Conservation (phyloP, 768 basidiomycete species). For the Tephrocybe sp. region DNA sequence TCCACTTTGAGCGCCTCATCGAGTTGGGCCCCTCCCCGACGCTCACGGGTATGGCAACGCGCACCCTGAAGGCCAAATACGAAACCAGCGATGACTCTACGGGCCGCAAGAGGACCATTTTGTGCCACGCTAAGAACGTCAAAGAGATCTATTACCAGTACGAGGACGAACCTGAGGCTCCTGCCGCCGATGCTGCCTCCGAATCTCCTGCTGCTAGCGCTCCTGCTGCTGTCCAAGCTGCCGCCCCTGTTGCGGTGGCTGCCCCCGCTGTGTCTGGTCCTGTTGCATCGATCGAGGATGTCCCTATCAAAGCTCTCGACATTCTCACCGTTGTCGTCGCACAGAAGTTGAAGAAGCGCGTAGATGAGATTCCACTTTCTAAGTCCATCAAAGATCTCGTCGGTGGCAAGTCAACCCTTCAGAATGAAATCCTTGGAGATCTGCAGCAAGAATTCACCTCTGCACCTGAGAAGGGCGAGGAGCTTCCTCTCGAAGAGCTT, state of each 20-base stretch:
- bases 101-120: constrained; percentile 74
- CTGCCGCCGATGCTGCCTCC: constrained; percentile 35
- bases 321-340: constrained; percentile 88
- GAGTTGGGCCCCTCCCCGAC: constrained; percentile 97
- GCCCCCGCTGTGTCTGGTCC: constrained; percentile 58
- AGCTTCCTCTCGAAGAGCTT: constrained; percentile 93
- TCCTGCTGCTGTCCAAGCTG: constrained; percentile 37
- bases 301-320: constrained; percentile 88
- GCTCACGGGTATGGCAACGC: constrained; percentile 90
- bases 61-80: constrained; percentile 92
- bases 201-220: constrained; percentile 34
- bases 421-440: constrained; percentile 98
- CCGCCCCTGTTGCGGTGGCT: constrained; percentile 40
- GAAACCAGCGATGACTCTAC: constrained; percentile 87
- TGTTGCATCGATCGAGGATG: constrained; percentile 82
- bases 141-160: constrained; percentile 99
- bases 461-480: constrained; percentile 98
- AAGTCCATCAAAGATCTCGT: constrained; percentile 99
- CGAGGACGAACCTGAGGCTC: constrained; percentile 75
- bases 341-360: constrained; percentile 96
- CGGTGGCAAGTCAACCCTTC: constrained; percentile 96
- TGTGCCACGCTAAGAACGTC: constrained; percentile 92
- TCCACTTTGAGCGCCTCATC: constrained; percentile 89
- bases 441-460: constrained; percentile 93
- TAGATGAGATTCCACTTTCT: constrained; percentile 83